These are phyloP conservation scores for Claviceps sp. DNA, from an alignment of 2,329 filamentous ascomycete genomes.

Conservation along the genomic window DNA sequence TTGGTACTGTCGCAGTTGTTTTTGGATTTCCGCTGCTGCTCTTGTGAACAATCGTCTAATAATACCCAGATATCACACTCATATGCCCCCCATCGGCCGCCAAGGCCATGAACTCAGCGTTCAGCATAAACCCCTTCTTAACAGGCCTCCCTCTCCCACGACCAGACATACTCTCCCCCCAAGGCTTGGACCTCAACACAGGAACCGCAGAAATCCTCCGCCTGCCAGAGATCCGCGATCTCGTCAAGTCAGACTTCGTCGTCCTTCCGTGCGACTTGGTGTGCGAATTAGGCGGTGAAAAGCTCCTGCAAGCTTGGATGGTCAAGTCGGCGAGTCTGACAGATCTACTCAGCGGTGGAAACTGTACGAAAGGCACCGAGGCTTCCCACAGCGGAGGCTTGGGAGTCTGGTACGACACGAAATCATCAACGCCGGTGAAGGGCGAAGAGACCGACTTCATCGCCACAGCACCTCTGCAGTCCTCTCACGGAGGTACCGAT, in stretches of 20 bases:
- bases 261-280: constrained; percentile 88
- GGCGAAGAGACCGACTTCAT: constrained; percentile 90
- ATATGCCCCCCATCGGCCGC: constrained; percentile 52
- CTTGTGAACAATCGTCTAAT: not conserved
- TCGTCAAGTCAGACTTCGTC: constrained; percentile 75
- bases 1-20: not conserved
- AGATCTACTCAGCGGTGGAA: constrained; percentile 39
- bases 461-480: constrained; percentile 55
- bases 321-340: constrained; percentile 60
- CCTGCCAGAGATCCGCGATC: constrained; percentile 65
- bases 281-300: constrained; percentile 74
- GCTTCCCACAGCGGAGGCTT: constrained; percentile 57
- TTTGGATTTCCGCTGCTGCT: too few relatives aligned
- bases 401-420: constrained; percentile 84
- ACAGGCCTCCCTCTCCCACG: constrained; percentile 60
- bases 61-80: constrained; percentile 42
- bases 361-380: constrained; percentile 24
- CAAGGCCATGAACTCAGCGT: constrained; percentile 52
- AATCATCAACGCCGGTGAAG: constrained; percentile 61
- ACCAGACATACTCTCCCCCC: constrained; percentile 64
- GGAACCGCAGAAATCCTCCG: constrained; percentile 83
- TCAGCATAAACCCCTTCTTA: constrained; percentile 66
- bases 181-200: constrained; percentile 65
- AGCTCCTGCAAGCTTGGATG: constrained; percentile 86
- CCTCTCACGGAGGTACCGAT: constrained; percentile 28